Evolutionary conservation across 257 asterid genomes (phyloP), one percentile per base, ranked within the genome.

Genomic region (Petunia axillaris): DNA sequence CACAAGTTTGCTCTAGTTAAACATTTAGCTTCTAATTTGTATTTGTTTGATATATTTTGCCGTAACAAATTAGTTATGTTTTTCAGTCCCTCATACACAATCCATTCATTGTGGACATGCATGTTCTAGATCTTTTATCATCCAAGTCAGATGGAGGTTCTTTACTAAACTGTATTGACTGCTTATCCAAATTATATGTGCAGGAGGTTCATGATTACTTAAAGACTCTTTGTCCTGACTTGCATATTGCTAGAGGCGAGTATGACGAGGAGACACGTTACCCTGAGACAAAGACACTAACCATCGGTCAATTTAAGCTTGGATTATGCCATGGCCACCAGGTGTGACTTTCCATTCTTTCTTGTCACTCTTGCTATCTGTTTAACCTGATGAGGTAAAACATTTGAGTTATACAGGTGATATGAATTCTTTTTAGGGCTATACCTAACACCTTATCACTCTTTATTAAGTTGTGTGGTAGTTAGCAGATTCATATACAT

Each of bases 271-370:
- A 93, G 38, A 62, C 95, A 7, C 96, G 94, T 71, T 93, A 95
- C 80, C 99, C 98, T 0, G 99, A 95, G 79, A 95, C 97, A 53
- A 95, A 95, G 86, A 92, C 94, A 43, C 81, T 95, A 58, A 95
- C 94, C 10, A 91, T 95, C 68, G 98, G 99, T 25, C 99, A 95
- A 88, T 95, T 95, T 84, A 95, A 95, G 92, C 93, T 95, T 15
- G 99, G 99, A 48, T 85, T 95, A 43, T 95, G 99, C 90, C 98
- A 95, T 86, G 99, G 99, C 74, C 98, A 95, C 86, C 98, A 93
- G 98, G 99, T 95, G 58, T 3, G 76, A 2, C 73, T 78, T 84
- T 39, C 53, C 39, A 53, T 76, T 15, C 25, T 48, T 78, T 85
- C 64, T 66, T 80, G 82, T 25, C 25, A 14, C 35, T 59, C 79